These are phyloP conservation scores for Metschnikowia matae DNA, from an alignment of 805 yeast genomes.

Conservation along the genomic window DNA sequence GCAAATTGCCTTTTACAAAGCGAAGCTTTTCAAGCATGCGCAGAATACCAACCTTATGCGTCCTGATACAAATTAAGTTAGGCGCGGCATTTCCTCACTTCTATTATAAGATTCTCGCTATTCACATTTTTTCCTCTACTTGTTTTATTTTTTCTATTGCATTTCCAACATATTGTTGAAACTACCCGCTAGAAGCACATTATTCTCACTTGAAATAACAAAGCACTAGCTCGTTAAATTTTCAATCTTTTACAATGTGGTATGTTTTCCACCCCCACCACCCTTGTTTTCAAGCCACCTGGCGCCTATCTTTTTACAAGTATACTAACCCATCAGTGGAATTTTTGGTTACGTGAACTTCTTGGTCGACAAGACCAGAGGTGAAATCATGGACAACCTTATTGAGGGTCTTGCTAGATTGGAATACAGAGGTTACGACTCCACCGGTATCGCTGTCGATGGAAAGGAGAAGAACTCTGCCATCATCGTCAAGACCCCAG, in stretches of 20 bases:
- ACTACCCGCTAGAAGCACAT: not conserved
- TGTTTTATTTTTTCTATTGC: constrained; percentile 1
- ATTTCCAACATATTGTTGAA: constrained; percentile 1
- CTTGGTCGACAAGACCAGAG: constrained; percentile 86
- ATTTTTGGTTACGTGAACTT: constrained; percentile 97
- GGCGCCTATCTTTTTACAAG: not conserved
- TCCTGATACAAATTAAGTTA: not conserved
- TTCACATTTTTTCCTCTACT: constrained; percentile 1
- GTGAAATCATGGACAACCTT: constrained; percentile 85
- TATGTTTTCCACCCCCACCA: constrained; percentile 3
- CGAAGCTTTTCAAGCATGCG: constrained; percentile 1
- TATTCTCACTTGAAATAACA: not conserved
- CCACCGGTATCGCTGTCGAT: constrained; percentile 94
- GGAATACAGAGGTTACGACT: constrained; percentile 98
- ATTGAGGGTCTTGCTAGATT: constrained; percentile 80
- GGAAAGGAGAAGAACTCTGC: constrained; percentile 76
- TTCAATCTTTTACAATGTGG: constrained; percentile 11
- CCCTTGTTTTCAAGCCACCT: not conserved
- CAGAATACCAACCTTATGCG: constrained; percentile 2
- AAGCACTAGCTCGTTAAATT: not conserved
- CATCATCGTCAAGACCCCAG: constrained; percentile 75
- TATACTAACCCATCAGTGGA: constrained; percentile 54
- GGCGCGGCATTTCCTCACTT: constrained; percentile 5
- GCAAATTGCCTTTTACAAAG: not conserved
- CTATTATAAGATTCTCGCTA: constrained; percentile 5